Base-by-base conservation (phyloP, 179 eudicot species). In the Corrigiola litoralis region DNA sequence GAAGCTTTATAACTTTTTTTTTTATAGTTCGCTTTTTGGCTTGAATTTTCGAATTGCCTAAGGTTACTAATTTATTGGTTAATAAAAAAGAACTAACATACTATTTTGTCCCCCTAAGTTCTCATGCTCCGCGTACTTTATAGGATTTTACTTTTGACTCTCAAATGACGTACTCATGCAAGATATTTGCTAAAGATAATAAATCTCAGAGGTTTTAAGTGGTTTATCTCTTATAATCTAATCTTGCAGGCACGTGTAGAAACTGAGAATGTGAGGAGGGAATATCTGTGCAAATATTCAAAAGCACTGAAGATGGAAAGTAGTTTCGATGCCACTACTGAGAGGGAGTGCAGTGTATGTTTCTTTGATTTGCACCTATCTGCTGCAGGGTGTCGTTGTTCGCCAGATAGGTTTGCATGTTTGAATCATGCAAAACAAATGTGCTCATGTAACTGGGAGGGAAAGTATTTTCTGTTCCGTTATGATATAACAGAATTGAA, bases 341-440 rank as follows among this genome's bases (percentile, higher is more conserved):
- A 95, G 75, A 95, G 95, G 79, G 99, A 95, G 77, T 95, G 99
- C 79, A 73, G 79, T 75, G 78, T 95, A 5, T 95, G 99, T 69
- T 75, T 80, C 53, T 95, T 86, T 65, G 99, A 95, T 80, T 72
- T 95, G 75, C 97, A 95, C 76, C 73, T 95, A 49, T 95, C 96
- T 40, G 97, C 99, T 9, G 88, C 88, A 5, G 95, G 92, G 49
- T 95, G 99, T 76, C 82, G 71, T 44, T 95, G 99, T 80, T 91
- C 97, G 25, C 90, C 92, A 4, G 88, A 88, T 72, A 95, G 79
- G 72, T 88, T 80, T 70, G 83, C 97, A 24, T 95, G 99, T 79
- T 80, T 95, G 80, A 86, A 84, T 74, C 99, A 91, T 72, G 84
- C 95, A 55, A 88, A 88, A 71, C 92, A 88, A 61, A 66, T 91